phyloP scores from a whole-genome alignment of 805 yeast species.

The Yarrowia sp. region DNA sequence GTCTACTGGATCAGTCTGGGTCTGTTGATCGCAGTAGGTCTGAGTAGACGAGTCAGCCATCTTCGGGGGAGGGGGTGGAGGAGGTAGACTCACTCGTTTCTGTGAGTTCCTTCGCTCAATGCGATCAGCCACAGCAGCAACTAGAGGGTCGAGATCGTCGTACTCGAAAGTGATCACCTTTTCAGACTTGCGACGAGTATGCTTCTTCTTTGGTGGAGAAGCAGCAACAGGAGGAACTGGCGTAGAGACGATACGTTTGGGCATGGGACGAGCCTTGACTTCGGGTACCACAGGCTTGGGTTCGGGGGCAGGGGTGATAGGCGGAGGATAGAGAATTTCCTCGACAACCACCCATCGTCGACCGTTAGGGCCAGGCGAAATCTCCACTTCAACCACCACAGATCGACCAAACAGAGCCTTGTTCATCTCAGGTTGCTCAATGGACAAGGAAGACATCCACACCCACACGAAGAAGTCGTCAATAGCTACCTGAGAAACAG shows the following conservation, averaged over 20 bases:
- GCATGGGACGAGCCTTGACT: background rate
- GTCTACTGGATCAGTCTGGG: constrained; percentile 31
- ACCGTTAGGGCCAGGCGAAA: constrained; percentile 64
- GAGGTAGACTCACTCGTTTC: background rate
- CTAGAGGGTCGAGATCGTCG: constrained; percentile 39
- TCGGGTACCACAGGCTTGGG: background rate
- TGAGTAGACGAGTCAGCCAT: constrained; percentile 35
- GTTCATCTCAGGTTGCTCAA: constrained; percentile 70
- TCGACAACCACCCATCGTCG: constrained; percentile 48
- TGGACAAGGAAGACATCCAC: constrained; percentile 79
- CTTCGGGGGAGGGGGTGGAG: constrained; percentile 22
- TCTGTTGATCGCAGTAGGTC: constrained; percentile 35
- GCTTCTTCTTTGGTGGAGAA: constrained; percentile 30
- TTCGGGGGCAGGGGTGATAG: constrained; percentile 31
- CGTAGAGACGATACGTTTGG: constrained; percentile 26
- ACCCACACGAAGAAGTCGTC: constrained; percentile 93
- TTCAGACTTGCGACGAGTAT: constrained; percentile 35
- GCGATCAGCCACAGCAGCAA: constrained; percentile 39
- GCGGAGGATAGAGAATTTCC: constrained; percentile 45
- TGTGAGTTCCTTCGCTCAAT: constrained; percentile 33
- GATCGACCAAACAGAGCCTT: constrained; percentile 81
- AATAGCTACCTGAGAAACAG: constrained; percentile 68
- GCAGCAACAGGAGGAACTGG: constrained; percentile 8
- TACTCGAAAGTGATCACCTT: constrained; percentile 36
- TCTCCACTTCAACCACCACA: constrained; percentile 78